Conservation (phyloP, 768 basidiomycete genomes). For the Daedaleopsis nitida region DNA sequence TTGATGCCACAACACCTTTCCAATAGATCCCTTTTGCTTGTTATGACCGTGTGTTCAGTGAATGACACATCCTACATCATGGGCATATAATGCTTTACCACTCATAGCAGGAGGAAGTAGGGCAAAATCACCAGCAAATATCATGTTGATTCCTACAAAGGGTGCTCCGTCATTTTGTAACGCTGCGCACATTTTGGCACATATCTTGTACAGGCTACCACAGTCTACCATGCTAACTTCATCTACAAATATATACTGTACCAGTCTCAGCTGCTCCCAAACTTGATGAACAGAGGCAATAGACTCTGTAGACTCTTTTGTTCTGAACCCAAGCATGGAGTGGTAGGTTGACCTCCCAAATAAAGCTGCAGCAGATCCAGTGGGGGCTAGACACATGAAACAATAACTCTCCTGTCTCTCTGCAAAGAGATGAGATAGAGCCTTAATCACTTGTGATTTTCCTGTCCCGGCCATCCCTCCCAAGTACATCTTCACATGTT, state of each 20-base stretch:
- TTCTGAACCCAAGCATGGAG: neutral
- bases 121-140: conserved; percentile 48
- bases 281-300: neutral
- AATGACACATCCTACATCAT: too few relatives aligned
- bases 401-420: neutral
- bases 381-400: conserved; percentile 16
- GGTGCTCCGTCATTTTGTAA: conserved; percentile 19
- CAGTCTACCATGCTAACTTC: conserved; percentile 28
- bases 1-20: conserved; percentile 22
- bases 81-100: too few relatives aligned
- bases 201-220: conserved; percentile 27
- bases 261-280: conserved; percentile 19
- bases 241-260: conserved; percentile 43
- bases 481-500: too few relatives aligned
- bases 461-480: too few relatives aligned
- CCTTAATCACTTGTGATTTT: conserved; percentile 12
- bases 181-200: conserved; percentile 23
- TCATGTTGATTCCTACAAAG: conserved; percentile 43
- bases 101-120: too few relatives aligned
- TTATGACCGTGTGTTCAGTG: too few relatives aligned
- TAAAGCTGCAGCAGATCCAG: conserved; percentile 19
- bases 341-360: conserved; percentile 18
- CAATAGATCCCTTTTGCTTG: conserved; percentile 2
- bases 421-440: conserved; percentile 10
- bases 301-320: neutral